Conservation (phyloP, 2,329 filamentous ascomycete species). For the Monilinia laxa region DNA sequence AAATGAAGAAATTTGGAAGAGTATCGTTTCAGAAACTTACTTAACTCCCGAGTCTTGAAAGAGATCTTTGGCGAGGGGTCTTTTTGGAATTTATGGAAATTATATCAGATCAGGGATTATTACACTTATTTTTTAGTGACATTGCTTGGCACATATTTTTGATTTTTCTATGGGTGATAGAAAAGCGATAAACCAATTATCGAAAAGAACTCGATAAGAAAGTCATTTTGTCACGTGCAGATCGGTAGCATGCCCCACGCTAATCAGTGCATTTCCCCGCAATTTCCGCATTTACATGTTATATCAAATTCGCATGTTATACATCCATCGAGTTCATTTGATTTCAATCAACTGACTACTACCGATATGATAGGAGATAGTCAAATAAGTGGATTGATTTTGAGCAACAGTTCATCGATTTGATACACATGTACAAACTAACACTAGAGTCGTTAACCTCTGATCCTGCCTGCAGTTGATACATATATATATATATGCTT, state of each 20-base stretch:
- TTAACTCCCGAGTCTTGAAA: no score
- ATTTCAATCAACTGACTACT: no score
- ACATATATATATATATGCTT: neutral
- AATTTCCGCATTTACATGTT: neutral
- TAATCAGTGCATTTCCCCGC: neutral
- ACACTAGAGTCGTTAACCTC: constrained; percentile 19
- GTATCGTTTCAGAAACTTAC: no score
- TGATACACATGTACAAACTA: constrained; percentile 28
- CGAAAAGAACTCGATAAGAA: no score
- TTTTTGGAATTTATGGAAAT: constrained; percentile 7
- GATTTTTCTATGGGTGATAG: neutral
- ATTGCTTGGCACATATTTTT: neutral
- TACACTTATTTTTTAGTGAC: neutral
- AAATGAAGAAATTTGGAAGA: neutral
- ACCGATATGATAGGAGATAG: neutral
- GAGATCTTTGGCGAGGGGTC: neutral
- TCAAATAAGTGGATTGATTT: neutral
- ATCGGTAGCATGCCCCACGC: neutral
- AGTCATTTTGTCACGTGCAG: no score
- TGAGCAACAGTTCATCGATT: constrained; percentile 12
- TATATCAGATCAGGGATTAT: constrained; percentile 9
- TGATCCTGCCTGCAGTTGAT: neutral
- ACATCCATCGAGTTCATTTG: no score
- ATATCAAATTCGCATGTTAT: no score
- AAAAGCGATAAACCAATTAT: neutral